Conservation (phyloP, 257 asterid species). For the Solanum megistacrolobum region DNA sequence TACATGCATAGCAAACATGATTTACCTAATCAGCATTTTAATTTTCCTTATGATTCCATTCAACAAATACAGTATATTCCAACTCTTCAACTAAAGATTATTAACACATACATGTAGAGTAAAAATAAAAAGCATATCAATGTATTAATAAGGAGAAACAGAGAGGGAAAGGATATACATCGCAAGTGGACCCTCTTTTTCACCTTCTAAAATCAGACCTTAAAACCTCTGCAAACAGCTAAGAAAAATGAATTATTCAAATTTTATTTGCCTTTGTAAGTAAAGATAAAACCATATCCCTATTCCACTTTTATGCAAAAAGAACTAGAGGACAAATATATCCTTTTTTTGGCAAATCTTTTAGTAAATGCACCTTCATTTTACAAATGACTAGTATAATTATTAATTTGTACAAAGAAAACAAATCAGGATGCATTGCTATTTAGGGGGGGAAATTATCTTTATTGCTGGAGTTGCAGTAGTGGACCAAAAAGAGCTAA, state of each 20-base stretch:
- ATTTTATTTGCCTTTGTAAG: not conserved
- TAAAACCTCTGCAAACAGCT: not conserved
- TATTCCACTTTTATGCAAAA: not conserved
- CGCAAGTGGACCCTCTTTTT: not conserved
- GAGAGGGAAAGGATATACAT: not conserved
- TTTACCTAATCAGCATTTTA: not conserved
- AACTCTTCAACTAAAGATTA: not conserved
- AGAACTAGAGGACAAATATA: not conserved
- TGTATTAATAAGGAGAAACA: not conserved
- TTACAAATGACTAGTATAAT: not conserved
- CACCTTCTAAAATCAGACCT: not conserved
- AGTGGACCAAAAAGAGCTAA: not conserved
- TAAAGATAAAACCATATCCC: not conserved
- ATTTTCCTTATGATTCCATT: not conserved
- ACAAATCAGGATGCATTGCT: not conserved
- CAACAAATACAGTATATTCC: not conserved
- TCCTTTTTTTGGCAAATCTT: not conserved
- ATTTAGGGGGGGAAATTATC: not conserved
- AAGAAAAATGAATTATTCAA: not conserved
- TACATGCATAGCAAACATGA: not conserved
- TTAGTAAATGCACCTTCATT: not conserved
- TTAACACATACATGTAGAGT: not conserved
- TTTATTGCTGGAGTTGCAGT: not conserved
- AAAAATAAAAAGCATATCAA: not conserved
- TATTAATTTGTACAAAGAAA: too few relatives aligned